Conservation (phyloP, 805 yeast species). For the Metschnikowia cubensis region DNA sequence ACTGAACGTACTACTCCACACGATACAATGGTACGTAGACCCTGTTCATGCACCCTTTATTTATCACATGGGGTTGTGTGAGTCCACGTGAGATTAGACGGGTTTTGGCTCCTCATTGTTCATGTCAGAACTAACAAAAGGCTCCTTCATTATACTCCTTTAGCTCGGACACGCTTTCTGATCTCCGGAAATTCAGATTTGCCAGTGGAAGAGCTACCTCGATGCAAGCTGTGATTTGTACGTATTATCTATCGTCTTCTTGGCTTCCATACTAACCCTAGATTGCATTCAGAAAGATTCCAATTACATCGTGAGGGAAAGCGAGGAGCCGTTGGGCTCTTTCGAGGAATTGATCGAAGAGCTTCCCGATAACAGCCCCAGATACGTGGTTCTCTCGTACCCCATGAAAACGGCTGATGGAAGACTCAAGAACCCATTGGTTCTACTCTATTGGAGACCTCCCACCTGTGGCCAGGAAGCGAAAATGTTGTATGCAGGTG, state of each 20-base stretch:
- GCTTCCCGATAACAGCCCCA: conserved; percentile 76
- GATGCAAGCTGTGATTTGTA: conserved; percentile 61
- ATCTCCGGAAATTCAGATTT: conserved; percentile 68
- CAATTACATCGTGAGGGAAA: conserved; percentile 50
- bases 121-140: conserved; percentile 10
- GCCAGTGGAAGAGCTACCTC: conserved; percentile 60
- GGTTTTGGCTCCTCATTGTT: background rate
- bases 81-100: background rate
- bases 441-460: conserved; percentile 84
- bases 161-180: conserved; percentile 54
- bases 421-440: conserved; percentile 66
- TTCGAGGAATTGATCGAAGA: conserved; percentile 68
- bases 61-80: background rate
- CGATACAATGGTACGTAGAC: conserved; percentile 1
- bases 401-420: conserved; percentile 72
- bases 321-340: conserved; percentile 42
- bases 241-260: conserved; percentile 19
- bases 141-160: conserved; percentile 53
- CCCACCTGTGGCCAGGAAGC: conserved; percentile 76
- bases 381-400: conserved; percentile 71
- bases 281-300: conserved; percentile 54
- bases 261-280: conserved; percentile 10
- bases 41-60: background rate
- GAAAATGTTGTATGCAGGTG: conserved; percentile 89
- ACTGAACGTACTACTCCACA: conserved; percentile 1